Evolutionary conservation across 805 yeast species (phyloP), one percentile per base, ranked within the genome.

Genomic region (Hanseniaspora meyeri): DNA sequence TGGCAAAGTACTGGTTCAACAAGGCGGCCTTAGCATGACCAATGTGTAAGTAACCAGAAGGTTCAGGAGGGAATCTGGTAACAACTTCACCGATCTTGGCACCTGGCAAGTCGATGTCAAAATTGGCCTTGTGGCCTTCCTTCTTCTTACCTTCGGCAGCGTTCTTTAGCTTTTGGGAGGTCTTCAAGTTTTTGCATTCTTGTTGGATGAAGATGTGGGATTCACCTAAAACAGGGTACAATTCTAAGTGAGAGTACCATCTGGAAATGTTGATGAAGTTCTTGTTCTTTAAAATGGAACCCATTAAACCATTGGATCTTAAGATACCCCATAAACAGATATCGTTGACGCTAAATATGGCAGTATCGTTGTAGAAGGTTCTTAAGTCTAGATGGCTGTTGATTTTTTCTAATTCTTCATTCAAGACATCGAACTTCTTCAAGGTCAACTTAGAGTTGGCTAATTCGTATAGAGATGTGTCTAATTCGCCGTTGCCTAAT

Each of bases 21-120:
- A 93, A 77, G 56, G 99, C 99, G 60, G 98, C 98, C 73, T 93
- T 93, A 59, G 96, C 98, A 69, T 93, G 99, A 63, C 99, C 98
- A 69, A 93, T 91, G 69, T 93, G 98, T 66, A 93, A 77, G 68
- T 82, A 93, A 63, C 98, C 98, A 71, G 95, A 91, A 43, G 98
- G 98, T 73, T 93, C 98, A 6, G 98, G 98, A 49, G 99, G 98
- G 82, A 93, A 93, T 74, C 99, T 85, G 55, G 98, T 95, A 55
- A 95, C 97, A 58, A 93, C 99, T 72, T 90, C 76, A 62, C 99
- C 99, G 58, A 85, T 82, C 65, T 79, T 82, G 58, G 99, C 99
- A 68, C 82, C 95, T 59, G 85, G 86, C 62, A 93, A 80, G 65
- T 87, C 93, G 66, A 93, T 93, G 69, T 90, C 97, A 63, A 85